A percentile compares a stretch with the other conserved stretches of the same genome.
These are phyloP conservation scores for Stachybotrys echinatus DNA, from an alignment of 2,329 filamentous ascomycete genomes.

Conservation along the genomic window DNA sequence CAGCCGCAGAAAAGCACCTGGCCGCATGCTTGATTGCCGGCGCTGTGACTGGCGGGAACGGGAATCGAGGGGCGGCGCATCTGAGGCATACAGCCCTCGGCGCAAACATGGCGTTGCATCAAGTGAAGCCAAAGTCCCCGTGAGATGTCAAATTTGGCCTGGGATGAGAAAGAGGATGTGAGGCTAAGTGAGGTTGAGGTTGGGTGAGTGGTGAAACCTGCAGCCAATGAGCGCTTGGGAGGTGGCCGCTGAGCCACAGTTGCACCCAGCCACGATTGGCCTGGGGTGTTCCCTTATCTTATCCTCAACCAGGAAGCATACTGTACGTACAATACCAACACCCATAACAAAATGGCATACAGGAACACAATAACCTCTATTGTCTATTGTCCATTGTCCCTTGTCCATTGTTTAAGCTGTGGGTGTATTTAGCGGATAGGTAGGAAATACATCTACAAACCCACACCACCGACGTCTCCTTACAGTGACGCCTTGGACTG, in stretches of 20 bases:
- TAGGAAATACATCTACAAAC: no score
- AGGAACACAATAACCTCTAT: no score
- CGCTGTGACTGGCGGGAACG: neutral
- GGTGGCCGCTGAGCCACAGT: neutral
- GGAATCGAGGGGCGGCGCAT: constrained; percentile 19
- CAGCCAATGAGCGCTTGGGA: constrained; percentile 9
- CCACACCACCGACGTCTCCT: no score
- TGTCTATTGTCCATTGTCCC: no score
- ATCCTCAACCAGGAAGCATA: no score
- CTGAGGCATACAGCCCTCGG: constrained; percentile 27
- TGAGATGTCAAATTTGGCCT: constrained; percentile 3
- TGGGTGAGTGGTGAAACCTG: constrained; percentile 4
- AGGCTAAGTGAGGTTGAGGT: constrained; percentile 15
- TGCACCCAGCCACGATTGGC: neutral
- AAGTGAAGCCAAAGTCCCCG: constrained; percentile 4
- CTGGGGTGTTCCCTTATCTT: no score
- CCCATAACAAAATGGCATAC: no score
- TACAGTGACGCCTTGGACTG: constrained; percentile 17
- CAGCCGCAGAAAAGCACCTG: neutral
- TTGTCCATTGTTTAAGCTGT: no score
- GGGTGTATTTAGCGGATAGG: no score
- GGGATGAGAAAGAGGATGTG: constrained; percentile 2
- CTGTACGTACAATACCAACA: no score
- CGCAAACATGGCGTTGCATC: constrained; percentile 22
- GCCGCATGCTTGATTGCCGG: neutral